A percentile compares a stretch with the other conserved stretches of the same genome.
Conservation (phyloP, 352 stramenopile species). For the Globisporangium spiculum region DNA sequence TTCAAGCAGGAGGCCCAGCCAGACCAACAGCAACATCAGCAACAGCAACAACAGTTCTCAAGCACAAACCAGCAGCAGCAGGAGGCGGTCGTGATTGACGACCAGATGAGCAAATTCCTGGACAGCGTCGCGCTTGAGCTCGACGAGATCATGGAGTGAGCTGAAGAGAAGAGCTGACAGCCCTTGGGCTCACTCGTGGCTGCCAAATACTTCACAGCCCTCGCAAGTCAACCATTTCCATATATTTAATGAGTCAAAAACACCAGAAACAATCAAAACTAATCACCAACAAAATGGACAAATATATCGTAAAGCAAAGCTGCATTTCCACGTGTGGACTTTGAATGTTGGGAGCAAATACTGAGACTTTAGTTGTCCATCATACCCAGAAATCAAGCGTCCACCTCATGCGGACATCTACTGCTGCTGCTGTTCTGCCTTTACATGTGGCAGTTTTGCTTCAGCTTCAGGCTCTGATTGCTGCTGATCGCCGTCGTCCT, state of each 20-base stretch:
- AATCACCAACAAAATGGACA: background rate
- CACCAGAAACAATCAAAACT: background rate
- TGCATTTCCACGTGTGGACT: background rate
- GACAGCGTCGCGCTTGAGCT: conserved; percentile 79
- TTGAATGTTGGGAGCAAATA: background rate
- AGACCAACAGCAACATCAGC: background rate
- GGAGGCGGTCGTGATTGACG: conserved; percentile 32
- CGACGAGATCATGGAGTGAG: conserved; percentile 70
- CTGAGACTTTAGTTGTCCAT: background rate
- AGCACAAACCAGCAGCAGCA: background rate
- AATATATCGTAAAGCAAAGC: background rate
- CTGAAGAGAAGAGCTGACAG: background rate
- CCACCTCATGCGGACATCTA: background rate
- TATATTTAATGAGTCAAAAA: conserved; percentile 1
- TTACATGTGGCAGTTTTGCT: background rate
- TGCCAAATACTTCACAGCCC: too few species aligned
- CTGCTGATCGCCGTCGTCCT: background rate
- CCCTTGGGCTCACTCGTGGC: too few species aligned
- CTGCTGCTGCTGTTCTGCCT: background rate
- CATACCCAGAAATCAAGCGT: background rate
- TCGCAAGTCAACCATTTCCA: background rate
- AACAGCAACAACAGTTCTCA: conserved; percentile 2
- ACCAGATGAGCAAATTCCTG: conserved; percentile 82
- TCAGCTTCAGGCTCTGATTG: conserved; percentile 15
- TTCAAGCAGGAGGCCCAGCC: conserved; percentile 3